Evolutionary conservation across 108 stramenopile species (phyloP).

Genomic region (Schizochytrium sp.): DNA sequence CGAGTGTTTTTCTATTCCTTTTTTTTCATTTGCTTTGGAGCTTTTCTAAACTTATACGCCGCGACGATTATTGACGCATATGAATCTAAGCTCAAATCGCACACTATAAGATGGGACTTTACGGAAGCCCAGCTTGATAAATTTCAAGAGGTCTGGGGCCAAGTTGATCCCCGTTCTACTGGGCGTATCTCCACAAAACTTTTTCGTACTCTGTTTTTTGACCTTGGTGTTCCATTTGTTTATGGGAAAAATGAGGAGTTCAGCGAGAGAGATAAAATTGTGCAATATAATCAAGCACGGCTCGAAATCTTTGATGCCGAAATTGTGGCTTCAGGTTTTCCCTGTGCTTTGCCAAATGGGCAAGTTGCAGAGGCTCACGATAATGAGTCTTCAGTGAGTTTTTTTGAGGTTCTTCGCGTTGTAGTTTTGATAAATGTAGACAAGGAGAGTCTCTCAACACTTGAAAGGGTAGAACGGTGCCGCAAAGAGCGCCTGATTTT

Average conservation of each 20-base stretch:
- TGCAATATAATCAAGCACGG: constrained; percentile 43
- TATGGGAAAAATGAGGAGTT: neutral
- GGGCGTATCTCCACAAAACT: neutral
- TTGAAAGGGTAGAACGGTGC: neutral
- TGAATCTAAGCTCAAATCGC: constrained; percentile 69
- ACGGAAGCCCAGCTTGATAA: neutral
- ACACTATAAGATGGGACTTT: constrained; percentile 58
- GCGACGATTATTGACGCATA: constrained; percentile 75
- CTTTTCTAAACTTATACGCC: constrained; percentile 77
- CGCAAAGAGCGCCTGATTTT: neutral
- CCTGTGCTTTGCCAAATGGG: neutral
- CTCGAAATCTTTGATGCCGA: neutral
- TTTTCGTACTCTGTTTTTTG: neutral
- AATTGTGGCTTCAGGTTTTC: neutral
- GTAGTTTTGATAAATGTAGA: constrained; percentile 22
- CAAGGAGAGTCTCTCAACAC: constrained; percentile 11
- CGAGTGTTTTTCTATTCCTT: constrained; percentile 75
- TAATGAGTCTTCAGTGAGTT: neutral
- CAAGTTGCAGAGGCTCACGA: neutral
- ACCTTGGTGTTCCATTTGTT: constrained; percentile 5
- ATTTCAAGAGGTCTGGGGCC: neutral
- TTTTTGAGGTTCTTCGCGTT: constrained; percentile 19
- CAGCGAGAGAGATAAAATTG: neutral
- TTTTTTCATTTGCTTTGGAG: constrained; percentile 71
- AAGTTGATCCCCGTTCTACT: constrained; percentile 1